Conservation (phyloP, 1,139 yeast species). For the Debaryomyces nepalensis region DNA sequence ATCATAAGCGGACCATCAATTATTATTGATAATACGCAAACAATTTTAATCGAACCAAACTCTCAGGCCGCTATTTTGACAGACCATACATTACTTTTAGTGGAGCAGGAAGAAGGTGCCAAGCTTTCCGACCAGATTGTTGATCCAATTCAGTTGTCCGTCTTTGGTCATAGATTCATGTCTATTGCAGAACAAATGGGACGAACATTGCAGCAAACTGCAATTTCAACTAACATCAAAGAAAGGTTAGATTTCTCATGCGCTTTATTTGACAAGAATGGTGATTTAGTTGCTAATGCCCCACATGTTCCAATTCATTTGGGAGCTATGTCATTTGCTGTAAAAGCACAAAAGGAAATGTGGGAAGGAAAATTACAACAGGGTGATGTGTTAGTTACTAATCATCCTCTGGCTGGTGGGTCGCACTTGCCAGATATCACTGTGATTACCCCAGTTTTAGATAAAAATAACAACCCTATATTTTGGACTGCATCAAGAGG, state of each 20-base stretch:
- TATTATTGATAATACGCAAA: constrained; percentile 84
- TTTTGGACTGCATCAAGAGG: constrained; percentile 55
- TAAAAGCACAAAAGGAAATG: constrained; percentile 62
- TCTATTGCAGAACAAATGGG: constrained; percentile 93
- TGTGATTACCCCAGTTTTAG: constrained; percentile 67
- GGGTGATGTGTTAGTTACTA: constrained; percentile 78
- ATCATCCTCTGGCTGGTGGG: constrained; percentile 83
- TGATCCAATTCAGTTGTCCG: constrained; percentile 75
- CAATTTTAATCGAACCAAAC: constrained; percentile 76
- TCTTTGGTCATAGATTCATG: constrained; percentile 85
- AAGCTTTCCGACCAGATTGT: constrained; percentile 37
- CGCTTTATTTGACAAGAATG: constrained; percentile 76
- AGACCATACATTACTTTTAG: constrained; percentile 50
- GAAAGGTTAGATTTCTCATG: constrained; percentile 85
- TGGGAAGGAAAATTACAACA: constrained; percentile 66
- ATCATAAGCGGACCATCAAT: constrained; percentile 76
- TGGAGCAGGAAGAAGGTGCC: constrained; percentile 32
- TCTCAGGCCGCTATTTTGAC: constrained; percentile 66
- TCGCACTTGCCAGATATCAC: constrained; percentile 86
- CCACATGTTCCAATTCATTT: constrained; percentile 88
- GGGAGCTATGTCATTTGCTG: constrained; percentile 89
- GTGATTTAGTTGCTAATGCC: constrained; percentile 83
- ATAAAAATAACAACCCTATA: constrained; percentile 34
- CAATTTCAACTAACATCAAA: constrained; percentile 85
- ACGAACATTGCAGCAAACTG: constrained; percentile 73